Base-by-base conservation (phyloP, 2,329 filamentous ascomycete genomes). In the Thermoascus crustaceus region DNA sequence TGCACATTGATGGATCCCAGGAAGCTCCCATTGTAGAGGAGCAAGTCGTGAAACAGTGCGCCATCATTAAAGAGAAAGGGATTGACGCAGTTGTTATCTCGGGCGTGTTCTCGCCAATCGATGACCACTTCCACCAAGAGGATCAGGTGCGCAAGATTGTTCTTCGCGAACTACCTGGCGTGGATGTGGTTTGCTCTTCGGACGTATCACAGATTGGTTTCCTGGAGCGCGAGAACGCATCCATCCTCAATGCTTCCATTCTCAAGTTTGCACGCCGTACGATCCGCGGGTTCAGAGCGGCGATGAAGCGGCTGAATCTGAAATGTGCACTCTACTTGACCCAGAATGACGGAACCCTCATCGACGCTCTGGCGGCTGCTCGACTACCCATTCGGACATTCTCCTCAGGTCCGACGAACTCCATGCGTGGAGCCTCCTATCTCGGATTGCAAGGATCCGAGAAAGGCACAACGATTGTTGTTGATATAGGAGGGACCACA, bases 401-500 rank as follows among this genome's bases (percentile, higher is more conserved):
- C 44, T 65, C 63, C 0, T 71, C 67, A 18, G 69, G 70, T 0
- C 65, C 69, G 2, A 73, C 69, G 0, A 73, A 73, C 40, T 70
- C 66, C 6, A 71, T 73, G 64, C 63, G 68, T 8, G 70, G 70
- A 7, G 70, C 68, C 7, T 63, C 63, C 1, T 69, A 51, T 35
- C 42, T 60, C 11, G 47, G 26, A 6, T 10, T 29, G 3, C 26
- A 29, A 9, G 34, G 24, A 17, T 31, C 34, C 5, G 27, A 33
- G n/a, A 22, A 32, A 4, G n/a, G 25, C 10, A 23, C 42, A 23
- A 42, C 41, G 7, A 62, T 77, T 27, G 72, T 76, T 0, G 65
- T 77, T 2, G 75, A 79, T 44, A 68, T 79, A 18, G 75, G 76
- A 5, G 75, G 75, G 10, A 79, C 76, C 0, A 79, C 75, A 0